Base-by-base conservation (phyloP, 371 early-diverging fungal species). In the Actinomortierella wolfii region DNA sequence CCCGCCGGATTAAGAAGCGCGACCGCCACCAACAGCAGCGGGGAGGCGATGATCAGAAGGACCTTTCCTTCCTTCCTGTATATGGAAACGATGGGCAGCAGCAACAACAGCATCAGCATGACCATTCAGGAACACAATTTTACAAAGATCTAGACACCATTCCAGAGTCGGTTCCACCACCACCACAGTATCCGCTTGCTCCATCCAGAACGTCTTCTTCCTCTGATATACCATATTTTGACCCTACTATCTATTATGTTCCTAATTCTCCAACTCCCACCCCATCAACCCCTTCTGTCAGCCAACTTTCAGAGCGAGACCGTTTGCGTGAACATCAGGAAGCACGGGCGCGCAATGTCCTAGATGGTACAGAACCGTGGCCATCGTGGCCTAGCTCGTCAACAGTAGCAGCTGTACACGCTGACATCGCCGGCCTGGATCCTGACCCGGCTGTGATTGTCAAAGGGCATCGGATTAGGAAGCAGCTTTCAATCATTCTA, bases 331-430 rank as follows among this genome's bases (percentile, higher is more conserved):
- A 34, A 5, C 51, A 57, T 14, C 52, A 46, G 7, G 56, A 59
- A 21, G 48, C 58, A 7, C 59, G 41, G 7, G 68, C 59, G 17
- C 25, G 51, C 17, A 51, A 57, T 1, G 56, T 64, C 0, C 34
- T 51, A 1, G 63, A 69, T 1, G 69, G 69, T 3, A 47, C 64
- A 3, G 64, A 56, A 17, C 64, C 69, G 6, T 69, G 69, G 69
- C 69, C 64, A 0, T 50, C 64, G 6, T 64, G 69, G 69, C 69
- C 69, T 15, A 34, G 51, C 47, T 39, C 61, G 21, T 14, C 23
- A n/a, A 18, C 41, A 0, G 6, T 34, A 5, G 14, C 39, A 2
- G 40, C 57, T 18, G 21, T 24, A 21, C 47, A 18, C 14, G 17
- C 39, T 13, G 21, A 24, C 15, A 13, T 29, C 42, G 3, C 2